Evolutionary conservation across 371 early-diverging fungal species (phyloP), one percentile per base, ranked within the genome.

Genomic region (Nematocida sp.): DNA sequence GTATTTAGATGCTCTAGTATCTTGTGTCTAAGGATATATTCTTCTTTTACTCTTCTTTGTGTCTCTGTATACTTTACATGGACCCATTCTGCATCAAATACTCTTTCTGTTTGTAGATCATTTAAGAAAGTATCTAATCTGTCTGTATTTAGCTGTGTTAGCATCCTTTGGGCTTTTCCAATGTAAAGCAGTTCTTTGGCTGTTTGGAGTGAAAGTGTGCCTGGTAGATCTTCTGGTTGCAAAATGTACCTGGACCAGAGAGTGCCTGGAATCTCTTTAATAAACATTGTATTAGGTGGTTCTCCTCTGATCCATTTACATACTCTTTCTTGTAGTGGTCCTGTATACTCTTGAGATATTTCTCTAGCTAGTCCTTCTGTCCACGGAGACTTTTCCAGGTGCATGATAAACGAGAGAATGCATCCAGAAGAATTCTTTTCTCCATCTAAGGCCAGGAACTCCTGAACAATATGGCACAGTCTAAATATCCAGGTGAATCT

Each of bases 1-100:
- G 54, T 64, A 23, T 70, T 52, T 17, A 80, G 43, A 32, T 76
- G 67, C 23, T 60, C 60, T 17, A 23, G n/a, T 15, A 77, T 58
- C 1, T 75, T 37, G n/a, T 35, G 58, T 21, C 46, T 54, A 31
- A 31, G 15, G 25, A 79, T 51, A 38, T 70, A 75, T 27, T 25
- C 25, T 23, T 45, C 19, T 31, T 63, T 43, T 31, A 81, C 23
- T 3, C 32, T 19, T 23, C 31, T 15, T 37, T 65, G 23, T 21
- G 43, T 21, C 15, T 45, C 27, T 41, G 11, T 23, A 31, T 54
- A 54, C 27, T 27, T 23, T 7, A 13, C 37, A 11, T 4, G n/a
- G 17, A 65, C 7, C 43, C 35, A 46, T 45, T 54, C 46, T 21
- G 4, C n/a, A 27, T 54, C n/a, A 25, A 65, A 65, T 15, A 9